Evolutionary conservation across 306 rosid genomes (phyloP).

Genomic region (Cucumis melo): DNA sequence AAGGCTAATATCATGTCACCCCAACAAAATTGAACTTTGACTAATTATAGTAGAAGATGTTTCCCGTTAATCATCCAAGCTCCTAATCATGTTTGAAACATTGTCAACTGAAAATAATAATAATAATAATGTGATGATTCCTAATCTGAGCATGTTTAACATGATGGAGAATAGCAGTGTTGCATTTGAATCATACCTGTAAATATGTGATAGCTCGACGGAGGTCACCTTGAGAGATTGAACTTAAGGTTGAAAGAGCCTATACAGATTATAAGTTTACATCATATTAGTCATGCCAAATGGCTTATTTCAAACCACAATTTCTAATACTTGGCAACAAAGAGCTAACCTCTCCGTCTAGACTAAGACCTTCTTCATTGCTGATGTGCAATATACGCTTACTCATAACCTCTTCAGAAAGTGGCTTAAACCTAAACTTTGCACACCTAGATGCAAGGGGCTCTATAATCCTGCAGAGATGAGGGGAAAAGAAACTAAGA

Average conservation of each 20-base stretch:
- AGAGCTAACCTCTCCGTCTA: conserved; percentile 60
- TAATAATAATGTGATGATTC: not conserved
- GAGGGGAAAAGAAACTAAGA: not conserved
- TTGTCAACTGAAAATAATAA: not conserved
- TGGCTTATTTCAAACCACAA: not conserved
- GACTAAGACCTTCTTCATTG: conserved; percentile 70
- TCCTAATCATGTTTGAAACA: not conserved
- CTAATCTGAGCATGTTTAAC: not conserved
- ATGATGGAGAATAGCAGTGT: not conserved
- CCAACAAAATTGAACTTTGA: not conserved
- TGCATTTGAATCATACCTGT: conserved; percentile 42
- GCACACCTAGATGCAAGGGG: conserved; percentile 98
- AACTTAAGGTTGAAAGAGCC: conserved; percentile 77
- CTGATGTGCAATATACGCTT: conserved; percentile 55
- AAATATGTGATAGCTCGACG: conserved; percentile 90
- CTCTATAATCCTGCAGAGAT: conserved; percentile 65
- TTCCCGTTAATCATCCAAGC: not conserved
- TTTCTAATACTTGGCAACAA: not conserved
- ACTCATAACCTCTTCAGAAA: conserved; percentile 77
- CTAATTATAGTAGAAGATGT: not conserved
- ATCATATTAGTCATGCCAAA: not conserved
- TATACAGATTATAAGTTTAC: conserved; percentile 10
- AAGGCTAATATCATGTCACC: not conserved
- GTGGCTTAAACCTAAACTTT: conserved; percentile 95
- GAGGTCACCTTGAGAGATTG: conserved; percentile 92